Conservation (phyloP, 331 rosid species). For the Malus hybrid region DNA sequence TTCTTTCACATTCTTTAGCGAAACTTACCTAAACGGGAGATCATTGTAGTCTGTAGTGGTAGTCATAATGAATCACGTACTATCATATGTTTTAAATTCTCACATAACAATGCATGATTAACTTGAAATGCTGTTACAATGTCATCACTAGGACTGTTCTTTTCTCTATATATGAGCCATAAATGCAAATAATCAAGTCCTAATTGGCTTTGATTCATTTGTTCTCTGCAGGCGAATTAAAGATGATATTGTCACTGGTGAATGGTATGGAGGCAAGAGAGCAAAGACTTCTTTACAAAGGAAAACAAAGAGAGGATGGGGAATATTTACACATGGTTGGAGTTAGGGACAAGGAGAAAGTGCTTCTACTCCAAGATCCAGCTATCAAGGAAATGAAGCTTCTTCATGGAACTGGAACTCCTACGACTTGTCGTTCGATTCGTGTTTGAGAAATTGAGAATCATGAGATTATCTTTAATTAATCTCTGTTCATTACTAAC, state of each 20-base stretch:
- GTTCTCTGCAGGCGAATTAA: conserved; percentile 54
- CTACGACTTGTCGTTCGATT: conserved; percentile 37
- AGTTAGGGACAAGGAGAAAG: conserved; percentile 83
- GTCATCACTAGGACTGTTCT: too few species aligned
- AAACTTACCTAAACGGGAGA: too few species aligned
- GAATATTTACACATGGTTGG: conserved; percentile 95
- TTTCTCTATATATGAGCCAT: too few species aligned
- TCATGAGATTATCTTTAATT: neutral
- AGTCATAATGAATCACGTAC: too few species aligned
- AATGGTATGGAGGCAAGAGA: conserved; percentile 69
- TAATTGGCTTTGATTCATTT: neutral
- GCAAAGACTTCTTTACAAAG: conserved; percentile 79
- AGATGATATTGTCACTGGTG: conserved; percentile 63
- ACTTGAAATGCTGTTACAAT: too few species aligned
- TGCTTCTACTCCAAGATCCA: conserved; percentile 77
- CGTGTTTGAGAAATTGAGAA: conserved; percentile 24
- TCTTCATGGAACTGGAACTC: conserved; percentile 40
- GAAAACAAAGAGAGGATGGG: conserved; percentile 78
- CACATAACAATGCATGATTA: too few species aligned
- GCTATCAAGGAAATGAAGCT: conserved; percentile 70
- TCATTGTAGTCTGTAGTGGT: too few species aligned
- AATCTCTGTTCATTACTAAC: conserved; percentile 23
- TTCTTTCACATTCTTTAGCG: neutral
- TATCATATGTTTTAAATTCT: too few species aligned
- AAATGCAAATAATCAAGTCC: too few species aligned